Evolutionary conservation across 108 stramenopile species (phyloP).

Genomic region (Conticribra guillardii): DNA sequence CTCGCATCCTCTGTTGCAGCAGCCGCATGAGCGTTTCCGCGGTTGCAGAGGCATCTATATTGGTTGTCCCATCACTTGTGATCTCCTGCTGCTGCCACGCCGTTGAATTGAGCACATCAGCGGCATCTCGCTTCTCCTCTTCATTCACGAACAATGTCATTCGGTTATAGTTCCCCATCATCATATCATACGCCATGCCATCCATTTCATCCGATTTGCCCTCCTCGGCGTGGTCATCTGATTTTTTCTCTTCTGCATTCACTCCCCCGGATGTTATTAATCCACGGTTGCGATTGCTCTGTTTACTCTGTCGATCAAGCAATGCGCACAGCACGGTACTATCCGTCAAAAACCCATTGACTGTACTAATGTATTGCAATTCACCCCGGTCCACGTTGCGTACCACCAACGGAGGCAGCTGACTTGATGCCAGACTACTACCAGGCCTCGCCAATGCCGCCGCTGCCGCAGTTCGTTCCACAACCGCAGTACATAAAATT

Average conservation of each 20-base stretch:
- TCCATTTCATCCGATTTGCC: conserved; percentile 69
- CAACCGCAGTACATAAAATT: conserved; percentile 84
- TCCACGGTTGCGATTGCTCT: conserved; percentile 40
- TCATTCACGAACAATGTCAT: conserved; percentile 77
- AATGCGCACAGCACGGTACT: conserved; percentile 64
- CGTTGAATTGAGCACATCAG: conserved; percentile 78
- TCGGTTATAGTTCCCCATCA: conserved; percentile 88
- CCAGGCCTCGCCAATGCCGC: conserved; percentile 41
- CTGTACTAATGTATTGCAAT: conserved; percentile 83
- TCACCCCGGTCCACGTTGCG: conserved; percentile 82
- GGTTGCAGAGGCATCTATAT: conserved; percentile 59
- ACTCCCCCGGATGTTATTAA: conserved; percentile 12
- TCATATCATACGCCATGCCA: conserved; percentile 85
- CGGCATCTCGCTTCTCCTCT: conserved; percentile 82
- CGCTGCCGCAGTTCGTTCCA: conserved; percentile 62
- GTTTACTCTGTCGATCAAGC: conserved; percentile 70
- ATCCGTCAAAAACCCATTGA: conserved; percentile 74
- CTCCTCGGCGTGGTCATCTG: conserved; percentile 47
- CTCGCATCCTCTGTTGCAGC: conserved; percentile 83
- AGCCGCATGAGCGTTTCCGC: conserved; percentile 71
- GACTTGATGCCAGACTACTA: conserved; percentile 21
- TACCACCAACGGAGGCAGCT: conserved; percentile 71
- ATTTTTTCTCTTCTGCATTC: conserved; percentile 27
- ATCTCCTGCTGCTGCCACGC: conserved; percentile 60
- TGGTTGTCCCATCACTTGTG: conserved; percentile 53